Base-by-base conservation (phyloP, 495 filamentous ascomycete species). In the Hyaloscypha hepaticicola region DNA sequence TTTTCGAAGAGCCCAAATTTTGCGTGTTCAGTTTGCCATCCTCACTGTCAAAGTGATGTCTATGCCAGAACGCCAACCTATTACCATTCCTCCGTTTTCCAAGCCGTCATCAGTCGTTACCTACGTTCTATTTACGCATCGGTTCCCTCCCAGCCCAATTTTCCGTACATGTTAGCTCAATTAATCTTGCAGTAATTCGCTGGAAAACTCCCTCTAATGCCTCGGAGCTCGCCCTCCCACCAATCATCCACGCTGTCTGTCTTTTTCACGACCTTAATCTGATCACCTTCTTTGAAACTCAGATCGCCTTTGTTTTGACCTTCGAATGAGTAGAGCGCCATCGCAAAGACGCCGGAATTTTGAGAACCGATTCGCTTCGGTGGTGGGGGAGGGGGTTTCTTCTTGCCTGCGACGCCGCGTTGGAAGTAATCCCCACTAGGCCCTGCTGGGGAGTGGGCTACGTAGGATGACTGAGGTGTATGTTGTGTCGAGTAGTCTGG, bases 161-260 rank as follows among this genome's bases (percentile, higher is more conserved):
- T 58, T 49, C 58, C 45, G 26, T 38, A 41, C 31, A 28, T 50
- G 31, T 11, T 38, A 11, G 26, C 14, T 68, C 52, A 71, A 55
- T 49, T 22, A 52, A 69, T 27, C 50, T 72, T 72, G 51, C 90
- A 90, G 73, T 98, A 98, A 74, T 98, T 98, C 4, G 93, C 94
- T 21, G 94, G 94, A 75, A 97, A 98, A 69, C 77, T 87, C 11
- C 94, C 94, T 72, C 82, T 82, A 25, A 77, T 73, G 3, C 94
- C 95, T 55, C 81, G 77, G 29, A 96, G 59, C 75, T 97, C 93
- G 21, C 94, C 94, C 61, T 92, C 87, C 94, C 94, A 98, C 94
- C 94, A 98, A 71, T 97, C 94, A 75, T 97, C 90, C 29, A 85
- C 88, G 60, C 89, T 95, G 22, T 84, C 85, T 2, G 94, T 97